Percentiles rank a stretch among this genome's conserved stretches.
Conservation (phyloP, 805 yeast species). For the Kuraishia piskuri region DNA sequence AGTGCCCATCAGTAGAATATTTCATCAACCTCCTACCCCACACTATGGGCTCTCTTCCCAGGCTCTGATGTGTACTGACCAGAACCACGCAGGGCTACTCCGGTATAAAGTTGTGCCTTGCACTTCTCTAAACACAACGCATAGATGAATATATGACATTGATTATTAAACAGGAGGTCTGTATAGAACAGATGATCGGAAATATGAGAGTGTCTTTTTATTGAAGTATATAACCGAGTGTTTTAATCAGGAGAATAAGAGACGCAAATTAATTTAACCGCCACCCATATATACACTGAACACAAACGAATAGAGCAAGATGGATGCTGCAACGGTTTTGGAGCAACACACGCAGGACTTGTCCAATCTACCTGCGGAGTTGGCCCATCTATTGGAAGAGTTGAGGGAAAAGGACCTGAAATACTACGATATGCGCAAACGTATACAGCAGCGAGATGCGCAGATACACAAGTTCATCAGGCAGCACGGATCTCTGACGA, state of each 20-base stretch:
- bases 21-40: too few relatives aligned
- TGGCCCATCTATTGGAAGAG: conserved; percentile 74
- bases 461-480: conserved; percentile 76
- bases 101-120: too few relatives aligned
- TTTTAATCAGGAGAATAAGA: neutral
- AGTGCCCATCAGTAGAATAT: too few relatives aligned
- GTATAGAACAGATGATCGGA: too few relatives aligned
- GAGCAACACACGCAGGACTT: conserved; percentile 58
- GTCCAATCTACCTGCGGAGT: conserved; percentile 81
- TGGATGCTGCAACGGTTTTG: conserved; percentile 86
- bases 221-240: neutral
- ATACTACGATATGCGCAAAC: conserved; percentile 55
- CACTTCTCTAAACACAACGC: too few relatives aligned
- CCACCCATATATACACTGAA: neutral
- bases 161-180: too few relatives aligned
- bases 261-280: neutral
- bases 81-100: too few relatives aligned
- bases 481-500: conserved; percentile 72
- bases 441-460: conserved; percentile 64
- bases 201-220: too few relatives aligned
- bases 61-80: too few relatives aligned
- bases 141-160: too few relatives aligned
- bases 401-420: conserved; percentile 60
- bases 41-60: too few relatives aligned
- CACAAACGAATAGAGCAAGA: conserved; percentile 20